These are phyloP conservation scores for Didymosphaeria variabile DNA, from an alignment of 2,329 filamentous ascomycete species.

Conservation along the genomic window DNA sequence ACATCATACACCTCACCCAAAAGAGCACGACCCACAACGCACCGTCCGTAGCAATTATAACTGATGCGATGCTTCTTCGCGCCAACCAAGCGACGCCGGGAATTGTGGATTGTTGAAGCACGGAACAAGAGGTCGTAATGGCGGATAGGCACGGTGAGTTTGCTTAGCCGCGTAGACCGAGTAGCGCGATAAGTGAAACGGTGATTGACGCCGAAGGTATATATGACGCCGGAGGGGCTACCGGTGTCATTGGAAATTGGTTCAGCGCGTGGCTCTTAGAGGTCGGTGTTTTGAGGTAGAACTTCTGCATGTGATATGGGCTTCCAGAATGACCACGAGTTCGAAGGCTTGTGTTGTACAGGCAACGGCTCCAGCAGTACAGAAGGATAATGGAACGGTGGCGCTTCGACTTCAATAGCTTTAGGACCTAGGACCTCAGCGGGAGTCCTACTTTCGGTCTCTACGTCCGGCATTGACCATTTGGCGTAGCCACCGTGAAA, in stretches of 20 bases:
- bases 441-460: neutral
- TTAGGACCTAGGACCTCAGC: neutral
- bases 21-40: neutral
- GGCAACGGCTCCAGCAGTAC: too few relatives aligned
- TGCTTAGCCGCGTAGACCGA: neutral
- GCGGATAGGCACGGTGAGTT: neutral
- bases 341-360: too few relatives aligned
- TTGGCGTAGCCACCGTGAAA: neutral
- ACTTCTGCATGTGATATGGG: too few relatives aligned
- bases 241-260: neutral
- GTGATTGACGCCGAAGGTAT: conserved; percentile 10
- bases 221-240: neutral
- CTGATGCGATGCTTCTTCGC: conserved; percentile 3
- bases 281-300: too few relatives aligned
- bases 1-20: neutral
- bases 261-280: neutral
- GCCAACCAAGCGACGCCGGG: neutral
- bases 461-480: neutral
- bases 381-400: neutral
- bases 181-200: conserved; percentile 17
- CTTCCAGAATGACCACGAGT: too few relatives aligned
- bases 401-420: too few relatives aligned
- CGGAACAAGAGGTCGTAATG: neutral
- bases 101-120: neutral
- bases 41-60: conserved; percentile 5